phyloP scores from a whole-genome alignment of 495 filamentous ascomycete genomes.

The Aspergillus saccharolyticus region DNA sequence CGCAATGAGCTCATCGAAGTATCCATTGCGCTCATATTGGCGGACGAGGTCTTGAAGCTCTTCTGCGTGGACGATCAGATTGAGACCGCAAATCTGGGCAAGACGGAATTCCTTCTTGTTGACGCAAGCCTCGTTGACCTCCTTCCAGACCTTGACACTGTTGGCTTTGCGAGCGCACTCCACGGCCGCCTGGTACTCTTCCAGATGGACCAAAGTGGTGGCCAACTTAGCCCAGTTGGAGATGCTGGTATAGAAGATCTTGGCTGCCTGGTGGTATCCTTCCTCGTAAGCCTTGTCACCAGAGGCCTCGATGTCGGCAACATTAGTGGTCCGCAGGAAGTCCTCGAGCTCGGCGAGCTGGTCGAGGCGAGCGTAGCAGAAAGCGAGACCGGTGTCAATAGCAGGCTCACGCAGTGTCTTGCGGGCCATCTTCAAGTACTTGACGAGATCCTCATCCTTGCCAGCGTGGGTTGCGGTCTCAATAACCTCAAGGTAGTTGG shows the following conservation, averaged over 20 bases:
- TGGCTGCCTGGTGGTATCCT: conserved; percentile 91
- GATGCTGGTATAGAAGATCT: conserved; percentile 98
- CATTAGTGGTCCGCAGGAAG: conserved; percentile 90
- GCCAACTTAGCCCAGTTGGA: conserved; percentile 99
- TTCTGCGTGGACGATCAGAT: conserved; percentile 97
- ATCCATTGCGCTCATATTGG: conserved; percentile 95
- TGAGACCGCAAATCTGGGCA: conserved; percentile 98
- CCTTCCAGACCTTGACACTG: conserved; percentile 99
- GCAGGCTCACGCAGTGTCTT: conserved; percentile 92
- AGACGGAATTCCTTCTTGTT: conserved; percentile 99
- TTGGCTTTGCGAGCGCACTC: conserved; percentile 99
- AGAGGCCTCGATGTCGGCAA: conserved; percentile 89
- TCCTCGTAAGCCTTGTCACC: conserved; percentile 98
- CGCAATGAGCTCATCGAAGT: conserved; percentile 95
- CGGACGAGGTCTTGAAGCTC: conserved; percentile 89
- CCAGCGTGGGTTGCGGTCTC: conserved; percentile 93
- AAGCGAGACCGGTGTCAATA: conserved; percentile 90
- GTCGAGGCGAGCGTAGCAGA: conserved; percentile 86
- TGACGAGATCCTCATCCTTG: conserved; percentile 97
- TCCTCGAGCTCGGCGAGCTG: conserved; percentile 93
- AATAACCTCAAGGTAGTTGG: conserved; percentile 92
- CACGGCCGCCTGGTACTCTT: conserved; percentile 96
- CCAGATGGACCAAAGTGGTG: conserved; percentile 91
- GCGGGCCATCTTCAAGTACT: conserved; percentile 93
- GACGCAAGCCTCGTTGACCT: conserved; percentile 96